These are phyloP conservation scores for Neocatenulostroma microsporum DNA, from an alignment of 2,329 filamentous ascomycete species.

Conservation along the genomic window DNA sequence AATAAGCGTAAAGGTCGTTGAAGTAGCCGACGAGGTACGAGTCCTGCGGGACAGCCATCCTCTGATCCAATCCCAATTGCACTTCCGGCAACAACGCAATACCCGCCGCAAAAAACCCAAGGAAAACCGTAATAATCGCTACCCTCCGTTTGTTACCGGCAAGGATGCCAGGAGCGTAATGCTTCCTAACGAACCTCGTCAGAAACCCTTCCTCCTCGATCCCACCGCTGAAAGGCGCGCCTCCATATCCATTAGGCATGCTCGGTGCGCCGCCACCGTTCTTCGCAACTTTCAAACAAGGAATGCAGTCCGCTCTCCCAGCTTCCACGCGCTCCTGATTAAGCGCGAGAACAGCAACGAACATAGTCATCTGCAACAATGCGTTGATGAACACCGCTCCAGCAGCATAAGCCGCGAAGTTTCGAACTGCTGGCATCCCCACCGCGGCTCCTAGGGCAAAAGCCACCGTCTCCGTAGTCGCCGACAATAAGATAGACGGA, in stretches of 20 bases:
- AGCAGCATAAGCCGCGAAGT: slow-evolving; percentile 94
- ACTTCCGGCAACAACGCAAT: slow-evolving; percentile 78
- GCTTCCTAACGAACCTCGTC: slow-evolving; percentile 81
- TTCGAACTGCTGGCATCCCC: slow-evolving; percentile 94
- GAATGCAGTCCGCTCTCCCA: slow-evolving; percentile 82
- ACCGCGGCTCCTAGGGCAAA: slow-evolving; percentile 91
- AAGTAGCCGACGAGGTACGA: slow-evolving; percentile 96
- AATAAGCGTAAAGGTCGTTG: slow-evolving; percentile 88
- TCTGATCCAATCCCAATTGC: slow-evolving; percentile 82
- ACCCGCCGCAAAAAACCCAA: slow-evolving; percentile 78
- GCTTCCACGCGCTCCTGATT: slow-evolving; percentile 90
- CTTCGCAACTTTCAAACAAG: slow-evolving; percentile 73
- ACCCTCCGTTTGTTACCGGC: slow-evolving; percentile 75
- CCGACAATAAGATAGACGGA: slow-evolving; percentile 89
- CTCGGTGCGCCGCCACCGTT: slow-evolving; percentile 62
- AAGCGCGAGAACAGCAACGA: slow-evolving; percentile 80
- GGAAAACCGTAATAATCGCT: slow-evolving; percentile 67
- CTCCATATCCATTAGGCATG: slow-evolving; percentile 53
- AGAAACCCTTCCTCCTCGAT: slow-evolving; percentile 78
- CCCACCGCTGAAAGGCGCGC: slow-evolving; percentile 57
- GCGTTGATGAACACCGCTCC: slow-evolving; percentile 97
- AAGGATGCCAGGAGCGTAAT: slow-evolving; percentile 75
- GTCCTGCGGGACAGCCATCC: slow-evolving; percentile 85
- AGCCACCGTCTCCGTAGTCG: slow-evolving; percentile 86
- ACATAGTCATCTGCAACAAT: slow-evolving; percentile 93